These are phyloP conservation scores for Chalciporus sp. DNA, from an alignment of 1,284 basidiomycete species.

Conservation along the genomic window DNA sequence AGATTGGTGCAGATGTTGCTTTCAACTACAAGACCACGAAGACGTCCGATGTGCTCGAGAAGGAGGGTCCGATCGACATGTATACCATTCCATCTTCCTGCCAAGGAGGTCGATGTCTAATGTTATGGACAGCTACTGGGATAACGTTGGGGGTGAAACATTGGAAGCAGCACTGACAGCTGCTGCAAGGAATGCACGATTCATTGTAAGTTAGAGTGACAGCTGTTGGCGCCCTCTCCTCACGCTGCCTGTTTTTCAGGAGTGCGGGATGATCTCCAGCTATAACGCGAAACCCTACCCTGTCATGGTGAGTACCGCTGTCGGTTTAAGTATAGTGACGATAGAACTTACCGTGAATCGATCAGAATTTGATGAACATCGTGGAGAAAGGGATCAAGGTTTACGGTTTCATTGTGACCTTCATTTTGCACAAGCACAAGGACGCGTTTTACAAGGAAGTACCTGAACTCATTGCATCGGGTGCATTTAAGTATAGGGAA, in stretches of 20 bases:
- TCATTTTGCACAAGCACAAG: conserved; percentile 11
- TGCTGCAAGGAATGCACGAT: conserved; percentile 52
- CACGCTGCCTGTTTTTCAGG: conserved; percentile 5
- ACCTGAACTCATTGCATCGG: conserved; percentile 16
- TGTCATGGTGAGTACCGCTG: conserved; percentile 10
- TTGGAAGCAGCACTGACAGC: conserved; percentile 58
- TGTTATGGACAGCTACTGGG: conserved; percentile 42
- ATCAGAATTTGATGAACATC: conserved; percentile 17
- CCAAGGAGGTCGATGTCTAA: background rate
- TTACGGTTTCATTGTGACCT: conserved; percentile 12
- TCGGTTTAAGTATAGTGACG: background rate
- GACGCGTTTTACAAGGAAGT: conserved; percentile 16
- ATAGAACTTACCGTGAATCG: too few species aligned
- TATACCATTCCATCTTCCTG: conserved; percentile 3
- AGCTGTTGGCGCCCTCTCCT: too few species aligned
- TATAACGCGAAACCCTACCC: conserved; percentile 13
- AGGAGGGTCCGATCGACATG: conserved; percentile 28
- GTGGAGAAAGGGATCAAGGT: conserved; percentile 14
- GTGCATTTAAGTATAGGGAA: conserved; percentile 17
- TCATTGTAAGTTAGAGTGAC: conserved; percentile 31
- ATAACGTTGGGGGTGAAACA: conserved; percentile 67
- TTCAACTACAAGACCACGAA: conserved; percentile 41
- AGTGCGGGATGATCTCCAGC: conserved; percentile 26
- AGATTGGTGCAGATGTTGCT: conserved; percentile 39
- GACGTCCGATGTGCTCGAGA: conserved; percentile 25